A percentile compares a stretch with the other conserved stretches of the same genome.
phyloP scores from a whole-genome alignment of 768 basidiomycete species.

The Suillus subluteus region DNA sequence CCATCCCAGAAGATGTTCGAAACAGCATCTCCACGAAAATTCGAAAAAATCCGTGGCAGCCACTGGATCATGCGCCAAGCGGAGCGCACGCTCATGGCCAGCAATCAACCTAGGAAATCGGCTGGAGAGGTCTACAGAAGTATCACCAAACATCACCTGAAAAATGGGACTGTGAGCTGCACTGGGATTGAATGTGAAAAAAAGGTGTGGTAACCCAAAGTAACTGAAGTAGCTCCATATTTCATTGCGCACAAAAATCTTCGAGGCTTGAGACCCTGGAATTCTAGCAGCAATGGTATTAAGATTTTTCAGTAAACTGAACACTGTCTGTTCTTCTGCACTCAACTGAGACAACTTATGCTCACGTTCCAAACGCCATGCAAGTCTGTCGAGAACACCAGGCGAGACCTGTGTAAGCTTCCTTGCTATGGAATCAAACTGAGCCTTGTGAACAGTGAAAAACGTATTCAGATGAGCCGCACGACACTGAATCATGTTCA shows the following conservation, averaged over 20 bases:
- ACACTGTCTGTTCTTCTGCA: constrained; percentile 22
- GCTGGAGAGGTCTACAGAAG: constrained; percentile 3
- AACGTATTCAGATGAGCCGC: constrained; percentile 26
- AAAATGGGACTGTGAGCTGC: constrained; percentile 28
- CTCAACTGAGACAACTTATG: constrained; percentile 11
- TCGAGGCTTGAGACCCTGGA: constrained; percentile 34
- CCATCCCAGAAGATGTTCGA: too few species aligned
- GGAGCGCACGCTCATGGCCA: neutral
- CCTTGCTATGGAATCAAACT: neutral
- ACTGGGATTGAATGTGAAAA: constrained; percentile 27
- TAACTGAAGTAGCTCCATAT: constrained; percentile 28
- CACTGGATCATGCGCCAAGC: neutral
- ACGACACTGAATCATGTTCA: constrained; percentile 31
- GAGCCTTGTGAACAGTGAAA: constrained; percentile 11
- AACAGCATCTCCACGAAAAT: constrained; percentile 24
- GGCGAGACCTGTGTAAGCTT: neutral
- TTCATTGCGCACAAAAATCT: constrained; percentile 25
- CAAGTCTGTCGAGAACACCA: neutral
- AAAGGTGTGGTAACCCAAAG: constrained; percentile 32
- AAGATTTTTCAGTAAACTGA: constrained; percentile 29
- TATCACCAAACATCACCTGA: constrained; percentile 31
- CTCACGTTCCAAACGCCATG: constrained; percentile 17
- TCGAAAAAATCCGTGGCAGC: constrained; percentile 10
- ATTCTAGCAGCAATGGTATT: constrained; percentile 32
- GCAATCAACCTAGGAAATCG: neutral